Percentiles rank a stretch among this genome's conserved stretches.
Conservation (phyloP, 805 yeast species). For the Henningerozyma blattae region DNA sequence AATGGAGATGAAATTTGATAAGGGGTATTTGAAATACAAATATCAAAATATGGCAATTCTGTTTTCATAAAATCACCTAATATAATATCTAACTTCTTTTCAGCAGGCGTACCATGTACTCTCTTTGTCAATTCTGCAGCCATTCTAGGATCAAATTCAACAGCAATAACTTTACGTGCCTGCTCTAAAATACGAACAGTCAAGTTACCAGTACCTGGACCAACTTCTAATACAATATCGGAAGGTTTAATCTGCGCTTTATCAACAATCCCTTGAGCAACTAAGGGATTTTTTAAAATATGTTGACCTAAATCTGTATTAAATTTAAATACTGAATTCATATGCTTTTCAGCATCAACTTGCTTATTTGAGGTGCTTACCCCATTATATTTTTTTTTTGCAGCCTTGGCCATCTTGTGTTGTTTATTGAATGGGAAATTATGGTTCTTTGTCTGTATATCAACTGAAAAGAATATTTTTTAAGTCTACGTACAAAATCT, state of each 20-base stretch:
- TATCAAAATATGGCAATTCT: constrained; percentile 87
- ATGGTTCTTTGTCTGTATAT: constrained; percentile 1
- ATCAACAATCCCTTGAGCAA: constrained; percentile 97
- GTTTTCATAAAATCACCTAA: constrained; percentile 95
- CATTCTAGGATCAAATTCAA: constrained; percentile 99
- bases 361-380: constrained; percentile 38
- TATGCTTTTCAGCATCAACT: constrained; percentile 59
- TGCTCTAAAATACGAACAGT: constrained; percentile 87
- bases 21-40: constrained; percentile 95
- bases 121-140: constrained; percentile 96
- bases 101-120: constrained; percentile 93
- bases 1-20: constrained; percentile 95
- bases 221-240: constrained; percentile 89
- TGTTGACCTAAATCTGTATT: constrained; percentile 96
- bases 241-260: constrained; percentile 88
- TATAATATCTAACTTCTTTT: constrained; percentile 80
- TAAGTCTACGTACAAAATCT: too few relatives aligned
- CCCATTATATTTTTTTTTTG: constrained; percentile 47
- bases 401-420: constrained; percentile 45
- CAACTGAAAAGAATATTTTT: background rate
- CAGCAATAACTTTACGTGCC: constrained; percentile 89
- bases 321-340: constrained; percentile 79
- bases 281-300: constrained; percentile 87
- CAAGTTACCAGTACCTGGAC: constrained; percentile 98
- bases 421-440: background rate